Conservation (phyloP, 1,284 basidiomycete species). For the Schizophyllum commune region DNA sequence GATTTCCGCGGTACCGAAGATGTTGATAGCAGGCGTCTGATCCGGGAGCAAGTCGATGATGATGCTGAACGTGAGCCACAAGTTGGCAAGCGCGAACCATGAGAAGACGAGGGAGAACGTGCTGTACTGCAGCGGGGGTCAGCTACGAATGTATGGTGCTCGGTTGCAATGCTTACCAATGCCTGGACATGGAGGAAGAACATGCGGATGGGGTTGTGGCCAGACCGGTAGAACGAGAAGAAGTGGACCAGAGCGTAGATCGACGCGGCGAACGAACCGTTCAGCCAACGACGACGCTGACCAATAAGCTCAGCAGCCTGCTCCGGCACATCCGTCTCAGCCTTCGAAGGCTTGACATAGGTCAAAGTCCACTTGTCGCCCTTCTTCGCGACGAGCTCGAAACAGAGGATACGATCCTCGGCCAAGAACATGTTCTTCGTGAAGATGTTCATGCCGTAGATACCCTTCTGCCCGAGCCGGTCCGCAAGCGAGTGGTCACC, state of each 20-base stretch:
- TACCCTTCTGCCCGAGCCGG: slow-evolving; percentile 88
- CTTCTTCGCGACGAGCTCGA: slow-evolving; percentile 91
- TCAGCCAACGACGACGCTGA: slow-evolving; percentile 93
- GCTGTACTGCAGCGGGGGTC: slow-evolving; percentile 51
- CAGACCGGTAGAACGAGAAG: slow-evolving; percentile 82
- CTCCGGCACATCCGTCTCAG: slow-evolving; percentile 93
- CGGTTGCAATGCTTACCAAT: slow-evolving; percentile 46
- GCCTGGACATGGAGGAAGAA: slow-evolving; percentile 95
- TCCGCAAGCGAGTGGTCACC: slow-evolving; percentile 94
- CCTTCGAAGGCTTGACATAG: slow-evolving; percentile 94
- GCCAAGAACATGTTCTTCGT: slow-evolving; percentile 93
- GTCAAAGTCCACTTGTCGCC: slow-evolving; percentile 83
- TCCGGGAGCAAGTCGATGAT: slow-evolving; percentile 84
- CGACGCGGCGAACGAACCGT: slow-evolving; percentile 95
- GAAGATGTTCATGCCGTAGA: slow-evolving; percentile 98
- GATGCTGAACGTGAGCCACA: slow-evolving; percentile 95
- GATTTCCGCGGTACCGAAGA: slow-evolving; percentile 62
- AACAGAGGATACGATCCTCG: slow-evolving; percentile 94
- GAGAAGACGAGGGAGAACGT: slow-evolving; percentile 77
- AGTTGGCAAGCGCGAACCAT: slow-evolving; percentile 89
- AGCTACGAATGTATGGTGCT: background rate
- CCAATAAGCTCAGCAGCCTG: slow-evolving; percentile 87
- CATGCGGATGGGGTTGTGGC: slow-evolving; percentile 82
- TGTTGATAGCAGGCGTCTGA: slow-evolving; percentile 38
- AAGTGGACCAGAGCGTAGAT: slow-evolving; percentile 97